phyloP scores from a whole-genome alignment of 768 basidiomycete genomes.

The Arthromyces matolae region DNA sequence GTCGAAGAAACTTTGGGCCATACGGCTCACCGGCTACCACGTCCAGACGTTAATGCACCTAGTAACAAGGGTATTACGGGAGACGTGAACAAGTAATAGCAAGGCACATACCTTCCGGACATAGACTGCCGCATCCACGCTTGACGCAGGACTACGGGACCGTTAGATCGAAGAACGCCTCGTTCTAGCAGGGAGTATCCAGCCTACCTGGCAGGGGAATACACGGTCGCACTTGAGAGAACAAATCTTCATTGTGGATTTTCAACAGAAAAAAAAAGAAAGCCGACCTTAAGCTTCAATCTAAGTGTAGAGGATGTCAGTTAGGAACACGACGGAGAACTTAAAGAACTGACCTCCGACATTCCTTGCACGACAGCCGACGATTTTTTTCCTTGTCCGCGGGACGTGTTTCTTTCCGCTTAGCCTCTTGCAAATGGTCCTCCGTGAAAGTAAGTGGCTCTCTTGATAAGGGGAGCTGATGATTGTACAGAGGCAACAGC shows the following conservation, averaged over 20 bases:
- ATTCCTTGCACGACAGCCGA: slow-evolving; percentile 48
- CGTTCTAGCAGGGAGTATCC: background rate
- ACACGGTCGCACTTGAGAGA: slow-evolving; percentile 53
- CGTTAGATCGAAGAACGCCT: slow-evolving; percentile 16
- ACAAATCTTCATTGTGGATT: background rate
- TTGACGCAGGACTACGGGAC: slow-evolving; percentile 53
- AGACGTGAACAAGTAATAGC: slow-evolving; percentile 7
- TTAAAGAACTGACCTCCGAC: slow-evolving; percentile 36
- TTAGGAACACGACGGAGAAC: background rate
- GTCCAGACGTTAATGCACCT: slow-evolving; percentile 61
- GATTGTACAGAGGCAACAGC: slow-evolving; percentile 5
- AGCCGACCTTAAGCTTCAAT: slow-evolving; percentile 45
- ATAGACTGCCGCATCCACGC: slow-evolving; percentile 60
- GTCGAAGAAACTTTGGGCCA: slow-evolving; percentile 10
- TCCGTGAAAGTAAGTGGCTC: slow-evolving; percentile 6
- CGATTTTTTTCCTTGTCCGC: slow-evolving; percentile 43
- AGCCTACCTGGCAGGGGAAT: slow-evolving; percentile 55
- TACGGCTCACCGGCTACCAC: slow-evolving; percentile 53
- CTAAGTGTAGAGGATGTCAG: slow-evolving; percentile 20
- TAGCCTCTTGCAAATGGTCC: slow-evolving; percentile 3
- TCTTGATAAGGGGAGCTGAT: slow-evolving; percentile 9
- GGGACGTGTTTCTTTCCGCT: slow-evolving; percentile 14
- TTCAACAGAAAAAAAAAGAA: background rate
- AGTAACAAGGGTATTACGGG: background rate
- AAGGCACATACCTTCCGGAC: slow-evolving; percentile 47